Base-by-base conservation (phyloP, 306 rosid species). In the Luffa aegyptiaca region DNA sequence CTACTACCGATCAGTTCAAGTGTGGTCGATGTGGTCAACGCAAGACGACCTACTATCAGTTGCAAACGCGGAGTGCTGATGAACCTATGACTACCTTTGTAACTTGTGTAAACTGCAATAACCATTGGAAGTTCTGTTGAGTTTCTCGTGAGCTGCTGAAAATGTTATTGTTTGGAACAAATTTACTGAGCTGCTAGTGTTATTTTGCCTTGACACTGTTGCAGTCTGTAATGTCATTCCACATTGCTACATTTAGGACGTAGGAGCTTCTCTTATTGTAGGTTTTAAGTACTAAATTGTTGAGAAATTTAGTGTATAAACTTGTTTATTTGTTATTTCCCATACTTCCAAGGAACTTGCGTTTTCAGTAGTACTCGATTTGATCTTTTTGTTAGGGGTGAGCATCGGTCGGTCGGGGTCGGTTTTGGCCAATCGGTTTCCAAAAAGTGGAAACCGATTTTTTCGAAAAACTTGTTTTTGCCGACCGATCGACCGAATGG, bases 61-160 rank as follows among this genome's bases (percentile, higher is more conserved):
- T 96, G 98, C 99, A 96, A 87, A 96, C 99, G 2, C 90, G 99
- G 76, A 96, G 99, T 88, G 99, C 99, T 0, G 99, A 96, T 89
- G 99, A 96, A 88, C 99, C 99, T 21, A 96, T 96, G 99, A 96
- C 99, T 33, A 96, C 99, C 3, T 93, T 93, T 75, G 99, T 96
- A 81, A 96, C 99, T 2, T 96, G 99, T 79, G 88, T 84, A 71
- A 75, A 82, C 85, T 96, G 99, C 92, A 85, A 85, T 82, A 96
- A 96, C 76, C 98, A 89, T 51, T 96, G 99, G 99, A 96, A 96
- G 90, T 96, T 96, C 97, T 96, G 98, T 88, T 96, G 88, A 70
- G 71, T 20, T 72, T 83, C 73, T 72, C 75, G 2, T 52, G 12
- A 71, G 83, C 55, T 82, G 78, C 70, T 48, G 85, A 75, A 77